phyloP scores from a whole-genome alignment of 2,329 filamentous ascomycete species.

The Lizonia empirigonia region DNA sequence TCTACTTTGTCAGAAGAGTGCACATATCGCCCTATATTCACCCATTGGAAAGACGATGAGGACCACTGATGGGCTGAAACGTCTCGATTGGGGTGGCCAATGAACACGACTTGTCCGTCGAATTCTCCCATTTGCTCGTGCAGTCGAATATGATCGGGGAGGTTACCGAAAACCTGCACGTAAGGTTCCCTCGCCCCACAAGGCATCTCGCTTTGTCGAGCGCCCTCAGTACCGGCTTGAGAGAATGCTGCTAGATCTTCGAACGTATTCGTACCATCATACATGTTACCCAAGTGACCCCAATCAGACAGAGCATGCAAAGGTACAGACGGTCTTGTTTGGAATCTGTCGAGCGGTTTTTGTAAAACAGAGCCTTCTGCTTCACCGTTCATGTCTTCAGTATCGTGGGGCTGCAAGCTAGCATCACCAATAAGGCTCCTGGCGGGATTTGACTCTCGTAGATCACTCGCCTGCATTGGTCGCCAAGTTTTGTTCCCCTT shows the following conservation, averaged over 20 bases:
- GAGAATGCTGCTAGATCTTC: background rate
- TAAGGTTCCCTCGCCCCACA: slow-evolving; percentile 16
- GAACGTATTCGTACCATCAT: background rate
- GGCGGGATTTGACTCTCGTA: slow-evolving; percentile 12
- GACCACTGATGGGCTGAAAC: slow-evolving; percentile 57
- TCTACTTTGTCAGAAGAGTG: slow-evolving; percentile 51
- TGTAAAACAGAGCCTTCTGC: background rate
- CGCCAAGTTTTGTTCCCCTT: slow-evolving; percentile 32
- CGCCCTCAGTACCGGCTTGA: background rate
- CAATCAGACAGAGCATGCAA: background rate
- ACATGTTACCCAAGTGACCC: background rate
- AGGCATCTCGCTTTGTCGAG: background rate
- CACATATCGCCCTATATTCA: slow-evolving; percentile 53
- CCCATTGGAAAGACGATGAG: slow-evolving; percentile 48
- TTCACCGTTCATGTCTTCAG: background rate
- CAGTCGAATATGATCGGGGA: slow-evolving; percentile 51
- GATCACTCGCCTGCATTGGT: slow-evolving; percentile 27
- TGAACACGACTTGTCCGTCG: slow-evolving; percentile 53
- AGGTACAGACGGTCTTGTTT: background rate
- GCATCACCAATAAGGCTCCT: slow-evolving; percentile 5
- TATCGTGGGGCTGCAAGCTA: background rate
- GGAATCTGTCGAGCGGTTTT: background rate
- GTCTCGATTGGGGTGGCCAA: slow-evolving; percentile 55
- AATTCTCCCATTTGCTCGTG: slow-evolving; percentile 35
- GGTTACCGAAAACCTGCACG: slow-evolving; percentile 49